These are phyloP conservation scores for Pelargonium citronellum DNA, from an alignment of 441 rosid genomes.

Conservation along the genomic window DNA sequence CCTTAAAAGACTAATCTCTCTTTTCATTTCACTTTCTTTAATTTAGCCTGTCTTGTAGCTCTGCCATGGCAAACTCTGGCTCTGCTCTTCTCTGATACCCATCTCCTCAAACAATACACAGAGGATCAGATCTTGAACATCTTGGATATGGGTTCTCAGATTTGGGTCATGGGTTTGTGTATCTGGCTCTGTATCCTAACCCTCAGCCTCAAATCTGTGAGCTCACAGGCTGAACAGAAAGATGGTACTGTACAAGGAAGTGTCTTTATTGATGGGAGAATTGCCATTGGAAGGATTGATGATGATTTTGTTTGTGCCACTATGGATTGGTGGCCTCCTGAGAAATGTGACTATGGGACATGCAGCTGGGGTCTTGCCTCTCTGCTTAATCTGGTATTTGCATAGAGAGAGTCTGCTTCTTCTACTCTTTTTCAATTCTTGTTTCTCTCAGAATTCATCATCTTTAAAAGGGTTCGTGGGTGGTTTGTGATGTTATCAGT, in stretches of 20 bases:
- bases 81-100: neutral
- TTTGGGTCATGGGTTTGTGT: slow-evolving; percentile 30
- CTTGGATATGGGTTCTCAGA: slow-evolving; percentile 37
- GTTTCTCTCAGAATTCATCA: neutral
- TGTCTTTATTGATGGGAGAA: slow-evolving; percentile 46
- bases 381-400: slow-evolving; percentile 70
- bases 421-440: neutral
- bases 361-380: slow-evolving; percentile 87
- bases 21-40: too few relatives aligned
- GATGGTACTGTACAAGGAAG: slow-evolving; percentile 33
- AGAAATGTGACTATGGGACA: slow-evolving; percentile 94
- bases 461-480: neutral
- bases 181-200: slow-evolving; percentile 25
- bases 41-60: neutral
- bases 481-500: too few relatives aligned
- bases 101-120: neutral
- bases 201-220: slow-evolving; percentile 20
- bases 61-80: neutral
- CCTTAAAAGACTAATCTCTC: too few relatives aligned
- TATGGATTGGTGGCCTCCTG: slow-evolving; percentile 98
- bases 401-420: too few relatives aligned
- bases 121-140: neutral
- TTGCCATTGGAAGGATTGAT: slow-evolving; percentile 61
- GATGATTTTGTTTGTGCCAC: slow-evolving; percentile 91
- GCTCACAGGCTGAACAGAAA: slow-evolving; percentile 24